Base-by-base conservation (phyloP, 2,329 filamentous ascomycete species). In the Exophiala alcalophila region DNA sequence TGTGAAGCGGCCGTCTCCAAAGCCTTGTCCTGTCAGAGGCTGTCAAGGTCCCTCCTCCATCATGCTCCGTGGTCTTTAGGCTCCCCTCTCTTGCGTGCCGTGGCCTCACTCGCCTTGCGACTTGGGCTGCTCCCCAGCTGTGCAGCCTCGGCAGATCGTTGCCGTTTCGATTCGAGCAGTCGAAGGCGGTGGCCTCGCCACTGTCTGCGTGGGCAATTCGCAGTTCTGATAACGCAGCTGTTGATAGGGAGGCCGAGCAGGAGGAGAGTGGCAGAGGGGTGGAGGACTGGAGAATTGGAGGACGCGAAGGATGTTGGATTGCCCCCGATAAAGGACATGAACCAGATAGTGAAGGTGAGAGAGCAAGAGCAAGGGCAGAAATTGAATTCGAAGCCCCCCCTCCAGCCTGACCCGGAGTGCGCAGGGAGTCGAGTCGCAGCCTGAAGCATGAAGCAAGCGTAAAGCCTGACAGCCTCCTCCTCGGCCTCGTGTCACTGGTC, bases 71-170 rank as follows among this genome's bases (percentile, higher is more conserved):
- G 32, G 32, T 16, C 19, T 42, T n/a, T 46, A 41, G 42, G 31
- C 38, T 49, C 18, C 31, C 32, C 33, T 28, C 34, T 32, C 24
- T 29, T 36, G 11, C 21, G 29, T 24, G 36, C 39, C 32, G 37
- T 39, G 36, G 25, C 19, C 26, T n/a, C n/a, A n/a, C 29, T 40
- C 8, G 21, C 29, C 29, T 10, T 21, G 28, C 10, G 21, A 21
- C 20, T 31, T 40, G 19, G 32, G 28, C 25, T 34, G 33, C 24
- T 33, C 21, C 37, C 42, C 19, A 16, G 23, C 32, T 43, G 33
- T 46, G 44, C 49, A 52, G 49, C 49, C 49, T 52, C 49, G 49
- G 49, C 44, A 51, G 49, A 51, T 48, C 37, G 18, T 37, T 29
- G 37, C 21, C 36, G 38, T 24, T 45, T 40, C 40, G 24, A 40